Evolutionary conservation across 768 basidiomycete genomes (phyloP).

Genomic region (Cyclocybe cylindracea): DNA sequence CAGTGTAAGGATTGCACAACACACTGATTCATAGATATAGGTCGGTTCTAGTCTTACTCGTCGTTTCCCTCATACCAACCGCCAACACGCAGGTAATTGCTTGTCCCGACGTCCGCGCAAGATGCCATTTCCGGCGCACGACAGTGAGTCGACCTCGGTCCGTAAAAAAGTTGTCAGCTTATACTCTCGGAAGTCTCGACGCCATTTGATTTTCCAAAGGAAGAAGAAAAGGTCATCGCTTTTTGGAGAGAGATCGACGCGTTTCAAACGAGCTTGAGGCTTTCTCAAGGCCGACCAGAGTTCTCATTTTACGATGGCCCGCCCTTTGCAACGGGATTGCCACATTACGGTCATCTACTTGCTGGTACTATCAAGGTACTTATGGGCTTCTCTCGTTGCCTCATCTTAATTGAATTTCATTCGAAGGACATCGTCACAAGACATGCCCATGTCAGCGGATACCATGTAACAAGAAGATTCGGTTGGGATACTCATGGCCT

Average conservation of each 20-base stretch:
- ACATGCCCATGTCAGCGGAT: conserved; percentile 91
- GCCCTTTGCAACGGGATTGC: conserved; percentile 95
- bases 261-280: conserved; percentile 90
- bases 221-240: conserved; percentile 86
- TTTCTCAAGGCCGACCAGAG: conserved; percentile 87
- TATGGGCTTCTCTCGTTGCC: not conserved
- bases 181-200: conserved; percentile 55
- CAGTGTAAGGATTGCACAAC: too few relatives aligned
- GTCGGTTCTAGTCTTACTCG: too few relatives aligned
- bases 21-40: too few relatives aligned
- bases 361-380: conserved; percentile 91
- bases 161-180: conserved; percentile 3
- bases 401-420: not conserved
- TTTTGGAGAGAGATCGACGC: conserved; percentile 98
- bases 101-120: not conserved
- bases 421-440: conserved; percentile 95
- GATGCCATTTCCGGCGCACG: conserved; percentile 73
- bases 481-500: conserved; percentile 99
- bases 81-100: too few relatives aligned
- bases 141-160: conserved; percentile 51
- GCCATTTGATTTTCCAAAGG: conserved; percentile 81
- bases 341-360: conserved; percentile 93
- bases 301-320: conserved; percentile 98
- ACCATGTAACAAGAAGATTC: conserved; percentile 90
- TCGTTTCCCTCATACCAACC: too few relatives aligned